Evolutionary conservation across 352 stramenopile species (phyloP).

Genomic region (Phytophthora litchii): DNA sequence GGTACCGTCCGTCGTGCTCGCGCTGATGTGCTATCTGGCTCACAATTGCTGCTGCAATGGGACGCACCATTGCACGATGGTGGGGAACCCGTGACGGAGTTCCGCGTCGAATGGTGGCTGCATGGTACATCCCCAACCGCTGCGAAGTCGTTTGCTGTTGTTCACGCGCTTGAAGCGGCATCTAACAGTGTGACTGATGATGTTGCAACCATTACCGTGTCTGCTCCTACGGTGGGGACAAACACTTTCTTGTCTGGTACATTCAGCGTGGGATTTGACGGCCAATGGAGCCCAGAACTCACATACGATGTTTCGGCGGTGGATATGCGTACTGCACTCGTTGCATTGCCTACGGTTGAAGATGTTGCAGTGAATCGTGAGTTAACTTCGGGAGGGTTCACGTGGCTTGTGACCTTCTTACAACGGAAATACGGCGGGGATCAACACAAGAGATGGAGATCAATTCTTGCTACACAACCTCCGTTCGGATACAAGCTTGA

Average conservation of each 20-base stretch:
- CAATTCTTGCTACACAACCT: slow-evolving; percentile 40
- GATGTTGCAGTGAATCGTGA: slow-evolving; percentile 56
- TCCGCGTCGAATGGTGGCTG: slow-evolving; percentile 78
- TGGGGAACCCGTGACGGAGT: slow-evolving; percentile 75
- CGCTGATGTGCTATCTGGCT: slow-evolving; percentile 60
- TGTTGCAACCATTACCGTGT: slow-evolving; percentile 74
- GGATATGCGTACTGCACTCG: slow-evolving; percentile 69
- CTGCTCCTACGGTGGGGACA: slow-evolving; percentile 51
- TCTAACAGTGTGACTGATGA: slow-evolving; percentile 48
- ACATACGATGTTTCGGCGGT: slow-evolving; percentile 84
- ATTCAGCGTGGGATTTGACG: slow-evolving; percentile 92
- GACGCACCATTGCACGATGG: slow-evolving; percentile 66
- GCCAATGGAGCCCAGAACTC: slow-evolving; percentile 87
- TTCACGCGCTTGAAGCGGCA: slow-evolving; percentile 50
- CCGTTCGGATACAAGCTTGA: slow-evolving; percentile 59
- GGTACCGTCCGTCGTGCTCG: slow-evolving; percentile 38
- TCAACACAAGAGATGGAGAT: slow-evolving; percentile 59
- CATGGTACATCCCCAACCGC: slow-evolving; percentile 34
- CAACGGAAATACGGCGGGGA: slow-evolving; percentile 59
- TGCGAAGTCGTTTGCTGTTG: slow-evolving; percentile 55
- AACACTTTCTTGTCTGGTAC: slow-evolving; percentile 64
- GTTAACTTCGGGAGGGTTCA: slow-evolving; percentile 71
- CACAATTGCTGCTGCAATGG: slow-evolving; percentile 82
- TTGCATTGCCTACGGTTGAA: slow-evolving; percentile 65
- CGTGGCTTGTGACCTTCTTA: slow-evolving; percentile 78